Conservation (phyloP, 768 basidiomycete genomes). For the Kwoniella botswanensis region DNA sequence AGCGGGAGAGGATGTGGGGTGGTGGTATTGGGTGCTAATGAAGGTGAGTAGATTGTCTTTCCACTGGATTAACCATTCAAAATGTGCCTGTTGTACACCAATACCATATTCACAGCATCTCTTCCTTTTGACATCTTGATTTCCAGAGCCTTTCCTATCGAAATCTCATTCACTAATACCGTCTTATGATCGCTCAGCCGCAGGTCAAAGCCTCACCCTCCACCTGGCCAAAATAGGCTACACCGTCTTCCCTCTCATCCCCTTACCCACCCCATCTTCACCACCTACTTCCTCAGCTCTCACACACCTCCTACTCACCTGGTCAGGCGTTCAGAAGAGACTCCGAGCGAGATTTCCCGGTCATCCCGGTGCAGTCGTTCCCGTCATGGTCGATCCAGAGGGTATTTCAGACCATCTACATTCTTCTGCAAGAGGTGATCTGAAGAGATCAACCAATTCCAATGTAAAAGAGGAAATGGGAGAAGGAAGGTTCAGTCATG, state of each 20-base stretch:
- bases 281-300: slow-evolving; percentile 43
- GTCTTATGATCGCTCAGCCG: slow-evolving; percentile 12
- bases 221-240: slow-evolving; percentile 47
- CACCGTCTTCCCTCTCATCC: slow-evolving; percentile 48
- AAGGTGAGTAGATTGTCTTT: slow-evolving; percentile 34
- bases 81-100: too few relatives aligned
- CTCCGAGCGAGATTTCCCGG: slow-evolving; percentile 29
- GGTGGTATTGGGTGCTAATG: slow-evolving; percentile 42
- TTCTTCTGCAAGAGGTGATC: not conserved
- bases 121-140: too few relatives aligned
- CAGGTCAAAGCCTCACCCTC: slow-evolving; percentile 44
- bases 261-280: slow-evolving; percentile 37
- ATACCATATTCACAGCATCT: too few relatives aligned
- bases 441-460: not conserved
- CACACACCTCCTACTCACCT: slow-evolving; percentile 37
- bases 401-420: slow-evolving; percentile 5
- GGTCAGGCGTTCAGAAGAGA: slow-evolving; percentile 45
- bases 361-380: slow-evolving; percentile 45
- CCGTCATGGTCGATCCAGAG: slow-evolving; percentile 44
- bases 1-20: slow-evolving; percentile 42
- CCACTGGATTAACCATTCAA: not conserved
- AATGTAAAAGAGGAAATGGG: slow-evolving; percentile 1
- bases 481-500: slow-evolving; percentile 37
- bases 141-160: too few relatives aligned
- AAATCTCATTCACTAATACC: too few relatives aligned